These are phyloP conservation scores for Nadsonia commutata DNA, from an alignment of 1,139 yeast species.

Conservation along the genomic window DNA sequence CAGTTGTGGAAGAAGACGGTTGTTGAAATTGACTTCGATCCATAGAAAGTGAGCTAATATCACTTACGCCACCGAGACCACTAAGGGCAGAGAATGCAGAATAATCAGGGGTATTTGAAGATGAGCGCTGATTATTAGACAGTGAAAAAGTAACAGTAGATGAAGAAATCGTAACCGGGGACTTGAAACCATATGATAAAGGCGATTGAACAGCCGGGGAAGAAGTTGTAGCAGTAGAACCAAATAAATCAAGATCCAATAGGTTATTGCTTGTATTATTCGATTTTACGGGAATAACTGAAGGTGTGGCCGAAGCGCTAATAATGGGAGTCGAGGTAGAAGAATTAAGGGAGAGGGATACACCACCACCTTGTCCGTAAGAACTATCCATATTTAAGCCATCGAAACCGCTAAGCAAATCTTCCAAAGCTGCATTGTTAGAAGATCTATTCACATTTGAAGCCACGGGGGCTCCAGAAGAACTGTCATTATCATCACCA, in stretches of 20 bases:
- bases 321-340: conserved; percentile 6
- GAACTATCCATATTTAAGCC: conserved; percentile 36
- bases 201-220: conserved; percentile 2
- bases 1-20: background rate
- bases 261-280: conserved; percentile 15
- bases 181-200: no score
- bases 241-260: conserved; percentile 16
- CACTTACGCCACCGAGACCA: background rate
- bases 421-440: conserved; percentile 30
- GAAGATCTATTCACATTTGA: conserved; percentile 15
- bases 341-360: conserved; percentile 20
- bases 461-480: conserved; percentile 23
- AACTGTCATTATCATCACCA: conserved; percentile 37
- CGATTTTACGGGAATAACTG: conserved; percentile 6
- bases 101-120: background rate
- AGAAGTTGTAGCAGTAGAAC: conserved; percentile 2
- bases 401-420: conserved; percentile 57
- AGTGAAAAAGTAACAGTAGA: no score
- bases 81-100: background rate
- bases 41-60: background rate
- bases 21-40: background rate
- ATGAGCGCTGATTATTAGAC: background rate
- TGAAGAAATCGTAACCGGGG: no score
- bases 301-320: conserved; percentile 8
- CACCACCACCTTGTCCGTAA: conserved; percentile 29